A percentile compares a stretch with the other conserved stretches of the same genome.
Conservation (phyloP, 805 yeast genomes). For the Yarrowia divulgata region DNA sequence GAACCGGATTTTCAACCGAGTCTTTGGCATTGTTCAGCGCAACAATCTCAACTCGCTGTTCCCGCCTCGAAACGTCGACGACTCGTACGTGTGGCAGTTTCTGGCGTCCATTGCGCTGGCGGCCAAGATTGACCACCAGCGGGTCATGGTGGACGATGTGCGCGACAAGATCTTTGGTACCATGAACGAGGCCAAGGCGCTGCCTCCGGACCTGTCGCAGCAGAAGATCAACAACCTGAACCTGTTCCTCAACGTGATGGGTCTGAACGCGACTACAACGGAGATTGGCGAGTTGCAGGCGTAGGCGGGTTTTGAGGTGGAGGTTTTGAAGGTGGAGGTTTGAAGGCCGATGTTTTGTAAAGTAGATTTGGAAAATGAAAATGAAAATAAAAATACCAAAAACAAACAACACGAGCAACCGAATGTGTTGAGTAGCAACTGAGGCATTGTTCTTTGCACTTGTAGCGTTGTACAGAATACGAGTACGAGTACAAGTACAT, state of each 20-base stretch:
- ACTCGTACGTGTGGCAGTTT: constrained; percentile 94
- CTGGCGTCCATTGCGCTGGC: constrained; percentile 92
- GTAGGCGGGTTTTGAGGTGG: neutral
- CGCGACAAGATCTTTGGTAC: constrained; percentile 92
- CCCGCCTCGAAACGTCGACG: constrained; percentile 74
- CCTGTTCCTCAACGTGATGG: constrained; percentile 94
- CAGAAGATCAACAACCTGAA: constrained; percentile 79
- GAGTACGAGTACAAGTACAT: too few relatives aligned
- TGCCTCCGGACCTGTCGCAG: constrained; percentile 60
- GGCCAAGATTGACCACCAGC: constrained; percentile 85
- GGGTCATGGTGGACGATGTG: constrained; percentile 91
- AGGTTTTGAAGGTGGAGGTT: too few relatives aligned
- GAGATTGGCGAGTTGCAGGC: constrained; percentile 79
- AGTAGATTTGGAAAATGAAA: too few relatives aligned
- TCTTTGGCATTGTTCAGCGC: constrained; percentile 81
- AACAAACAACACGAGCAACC: too few relatives aligned
- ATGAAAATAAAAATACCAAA: too few relatives aligned
- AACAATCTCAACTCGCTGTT: constrained; percentile 72
- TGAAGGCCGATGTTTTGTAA: too few relatives aligned
- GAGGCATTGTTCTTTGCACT: too few relatives aligned
- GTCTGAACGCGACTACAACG: constrained; percentile 86
- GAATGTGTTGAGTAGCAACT: too few relatives aligned
- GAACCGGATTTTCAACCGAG: constrained; percentile 80
- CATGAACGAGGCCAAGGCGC: constrained; percentile 72
- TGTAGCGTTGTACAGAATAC: too few relatives aligned